These are phyloP conservation scores for Lepidium campestre DNA, from an alignment of 441 rosid species.

Conservation along the genomic window DNA sequence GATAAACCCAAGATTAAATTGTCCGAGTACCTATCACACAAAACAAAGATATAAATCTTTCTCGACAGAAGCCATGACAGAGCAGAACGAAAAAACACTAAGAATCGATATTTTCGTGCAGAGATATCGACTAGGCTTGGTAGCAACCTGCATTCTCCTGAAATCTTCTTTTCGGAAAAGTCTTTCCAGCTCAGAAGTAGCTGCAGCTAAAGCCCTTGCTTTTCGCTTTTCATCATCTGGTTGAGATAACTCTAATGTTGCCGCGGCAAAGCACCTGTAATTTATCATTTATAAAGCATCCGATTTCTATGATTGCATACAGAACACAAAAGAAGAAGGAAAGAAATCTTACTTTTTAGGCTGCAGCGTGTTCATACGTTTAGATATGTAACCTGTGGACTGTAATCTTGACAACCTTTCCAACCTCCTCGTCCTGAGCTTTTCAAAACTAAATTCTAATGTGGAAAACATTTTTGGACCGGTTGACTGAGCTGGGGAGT, in stretches of 20 bases:
- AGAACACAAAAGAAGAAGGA: constrained; percentile 4
- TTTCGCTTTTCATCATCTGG: constrained; percentile 79
- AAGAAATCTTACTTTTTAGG: constrained; percentile 22
- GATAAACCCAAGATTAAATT: constrained; percentile 96
- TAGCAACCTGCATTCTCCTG: constrained; percentile 77
- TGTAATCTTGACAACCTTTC: constrained; percentile 51
- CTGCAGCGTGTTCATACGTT: constrained; percentile 40
- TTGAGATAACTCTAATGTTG: constrained; percentile 79
- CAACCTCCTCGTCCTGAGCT: constrained; percentile 54
- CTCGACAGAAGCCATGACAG: not conserved
- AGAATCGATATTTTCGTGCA: not conserved
- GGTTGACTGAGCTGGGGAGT: constrained; percentile 42
- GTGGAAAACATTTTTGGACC: constrained; percentile 50
- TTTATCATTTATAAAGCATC: constrained; percentile 19
- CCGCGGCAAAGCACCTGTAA: constrained; percentile 73
- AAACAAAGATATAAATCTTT: constrained; percentile 8
- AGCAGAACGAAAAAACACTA: not conserved
- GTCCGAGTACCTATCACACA: constrained; percentile 73
- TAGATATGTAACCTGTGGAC: constrained; percentile 31
- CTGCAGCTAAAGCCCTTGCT: constrained; percentile 78
- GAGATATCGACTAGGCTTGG: not conserved
- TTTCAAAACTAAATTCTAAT: constrained; percentile 66
- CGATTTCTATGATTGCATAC: not conserved
- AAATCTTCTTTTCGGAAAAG: constrained; percentile 87
- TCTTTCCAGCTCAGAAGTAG: constrained; percentile 81